These are phyloP conservation scores for Earliella scabrosa DNA, from an alignment of 1,284 basidiomycete genomes.

Conservation along the genomic window DNA sequence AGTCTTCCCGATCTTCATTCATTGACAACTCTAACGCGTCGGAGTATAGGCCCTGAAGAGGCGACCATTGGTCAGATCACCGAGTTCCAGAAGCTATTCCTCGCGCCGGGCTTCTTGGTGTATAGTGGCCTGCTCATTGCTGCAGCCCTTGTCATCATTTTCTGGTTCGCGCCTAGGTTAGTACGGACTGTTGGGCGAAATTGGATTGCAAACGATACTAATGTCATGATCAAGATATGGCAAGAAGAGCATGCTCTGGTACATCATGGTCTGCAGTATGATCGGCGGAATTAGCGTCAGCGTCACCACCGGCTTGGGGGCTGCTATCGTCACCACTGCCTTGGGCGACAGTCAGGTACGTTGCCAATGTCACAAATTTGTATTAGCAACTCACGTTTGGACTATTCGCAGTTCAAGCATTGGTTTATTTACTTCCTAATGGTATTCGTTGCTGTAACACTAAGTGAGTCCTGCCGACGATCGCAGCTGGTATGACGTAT, in stretches of 20 bases:
- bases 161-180: conserved; percentile 81
- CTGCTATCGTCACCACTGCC: conserved; percentile 88
- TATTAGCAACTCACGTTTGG: background rate
- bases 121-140: conserved; percentile 73
- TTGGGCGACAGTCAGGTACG: conserved; percentile 85
- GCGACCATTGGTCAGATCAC: conserved; percentile 80
- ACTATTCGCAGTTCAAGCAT: conserved; percentile 59
- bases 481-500: background rate
- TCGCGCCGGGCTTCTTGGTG: conserved; percentile 86
- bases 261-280: conserved; percentile 93
- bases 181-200: conserved; percentile 19
- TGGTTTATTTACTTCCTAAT: conserved; percentile 92
- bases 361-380: background rate
- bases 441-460: conserved; percentile 83
- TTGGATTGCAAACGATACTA: background rate
- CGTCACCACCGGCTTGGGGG: conserved; percentile 92
- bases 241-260: conserved; percentile 94
- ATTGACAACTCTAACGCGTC: conserved; percentile 4
- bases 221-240: conserved; percentile 64
- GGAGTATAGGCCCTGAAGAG: conserved; percentile 73
- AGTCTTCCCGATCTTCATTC: conserved; percentile 10
- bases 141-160: conserved; percentile 67
- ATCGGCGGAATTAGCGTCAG: conserved; percentile 97
- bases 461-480: conserved; percentile 51
- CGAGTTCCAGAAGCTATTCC: conserved; percentile 83